Base-by-base conservation (phyloP, 129 eudicot species). In the Centella asiatica region DNA sequence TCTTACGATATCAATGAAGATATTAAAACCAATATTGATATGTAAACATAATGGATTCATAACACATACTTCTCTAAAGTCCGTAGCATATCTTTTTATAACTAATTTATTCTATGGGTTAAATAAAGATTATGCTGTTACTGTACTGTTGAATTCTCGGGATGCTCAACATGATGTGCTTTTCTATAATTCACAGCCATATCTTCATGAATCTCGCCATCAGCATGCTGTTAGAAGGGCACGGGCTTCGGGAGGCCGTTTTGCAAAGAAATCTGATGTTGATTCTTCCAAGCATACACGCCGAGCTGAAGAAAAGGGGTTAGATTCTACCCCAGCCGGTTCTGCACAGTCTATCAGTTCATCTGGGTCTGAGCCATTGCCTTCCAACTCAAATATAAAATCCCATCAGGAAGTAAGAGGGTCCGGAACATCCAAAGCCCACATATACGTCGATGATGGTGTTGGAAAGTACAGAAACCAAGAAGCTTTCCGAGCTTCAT, bases 141-240 rank as follows among this genome's bases (percentile, higher is more conserved):
- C n/a, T n/a, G n/a, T n/a, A n/a, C n/a, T n/a, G n/a, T n/a, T n/a
- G n/a, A n/a, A n/a, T n/a, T n/a, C n/a, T n/a, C n/a, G n/a, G 19
- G 19, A 42, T 42, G 18, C 47, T 11, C 15, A 42, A 42, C 19
- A 2, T 15, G 45, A 28, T 17, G 0, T 58, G 27, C 14, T 36
- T 4, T 27, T 45, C 55, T 45, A 9, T 34, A 20, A 17, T 23
- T n/a, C 64, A 42, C 83, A 85, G 97, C 97, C 97, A 19, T 89
- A 89, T 80, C 97, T 89, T 60, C 97, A 89, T 31, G 97, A 89
- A 65, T 89, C 97, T 32, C 78, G 97, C 40, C 97, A 89, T 59
- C 97, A 89, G 73, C 97, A 89, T 44, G 97, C 97, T 2, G 64
- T 89, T 76, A 77, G 95, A 73, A 82, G 97, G 64, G 70, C 60